These are phyloP conservation scores for Aspergillus saccharolyticus DNA, from an alignment of 495 filamentous ascomycete species.

Conservation along the genomic window DNA sequence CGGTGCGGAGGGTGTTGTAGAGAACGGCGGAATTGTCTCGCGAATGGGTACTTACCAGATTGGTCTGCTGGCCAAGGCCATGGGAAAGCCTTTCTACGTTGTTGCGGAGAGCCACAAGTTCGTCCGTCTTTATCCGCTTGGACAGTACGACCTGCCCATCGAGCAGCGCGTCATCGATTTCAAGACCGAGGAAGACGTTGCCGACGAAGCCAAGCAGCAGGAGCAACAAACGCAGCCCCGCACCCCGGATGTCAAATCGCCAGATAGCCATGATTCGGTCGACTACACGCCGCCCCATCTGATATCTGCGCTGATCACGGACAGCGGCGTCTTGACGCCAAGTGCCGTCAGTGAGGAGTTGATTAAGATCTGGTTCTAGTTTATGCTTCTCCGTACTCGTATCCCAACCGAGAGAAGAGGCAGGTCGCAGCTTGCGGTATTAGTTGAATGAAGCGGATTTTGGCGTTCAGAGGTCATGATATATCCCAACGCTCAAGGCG, in stretches of 20 bases:
- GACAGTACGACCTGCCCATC: slow-evolving; percentile 72
- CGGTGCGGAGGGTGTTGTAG: slow-evolving; percentile 89
- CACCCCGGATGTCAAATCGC: slow-evolving; percentile 1
- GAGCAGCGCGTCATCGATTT: slow-evolving; percentile 73
- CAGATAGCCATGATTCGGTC: slow-evolving; percentile 50
- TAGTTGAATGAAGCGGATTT: slow-evolving; percentile 1
- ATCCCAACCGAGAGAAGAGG: not conserved
- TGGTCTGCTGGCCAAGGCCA: slow-evolving; percentile 70
- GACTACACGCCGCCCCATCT: slow-evolving; percentile 85
- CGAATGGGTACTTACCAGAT: slow-evolving; percentile 90
- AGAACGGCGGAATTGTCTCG: slow-evolving; percentile 89
- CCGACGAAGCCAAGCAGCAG: slow-evolving; percentile 36
- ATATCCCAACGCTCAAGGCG: not conserved
- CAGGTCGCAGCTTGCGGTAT: slow-evolving; percentile 2
- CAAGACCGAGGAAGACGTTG: slow-evolving; percentile 47
- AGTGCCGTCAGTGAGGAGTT: slow-evolving; percentile 73
- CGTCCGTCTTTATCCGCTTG: slow-evolving; percentile 71
- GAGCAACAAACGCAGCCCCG: slow-evolving; percentile 7
- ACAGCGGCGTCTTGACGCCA: slow-evolving; percentile 68
- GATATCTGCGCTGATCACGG: slow-evolving; percentile 75
- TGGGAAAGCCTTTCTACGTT: slow-evolving; percentile 80
- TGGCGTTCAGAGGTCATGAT: slow-evolving; percentile 8
- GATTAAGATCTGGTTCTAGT: slow-evolving; percentile 73
- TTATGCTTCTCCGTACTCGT: not conserved
- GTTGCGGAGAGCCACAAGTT: slow-evolving; percentile 96